A percentile compares a stretch with the other conserved stretches of the same genome.
Evolutionary conservation across 441 rosid genomes (phyloP).

Genomic region (Breynia disticha): DNA sequence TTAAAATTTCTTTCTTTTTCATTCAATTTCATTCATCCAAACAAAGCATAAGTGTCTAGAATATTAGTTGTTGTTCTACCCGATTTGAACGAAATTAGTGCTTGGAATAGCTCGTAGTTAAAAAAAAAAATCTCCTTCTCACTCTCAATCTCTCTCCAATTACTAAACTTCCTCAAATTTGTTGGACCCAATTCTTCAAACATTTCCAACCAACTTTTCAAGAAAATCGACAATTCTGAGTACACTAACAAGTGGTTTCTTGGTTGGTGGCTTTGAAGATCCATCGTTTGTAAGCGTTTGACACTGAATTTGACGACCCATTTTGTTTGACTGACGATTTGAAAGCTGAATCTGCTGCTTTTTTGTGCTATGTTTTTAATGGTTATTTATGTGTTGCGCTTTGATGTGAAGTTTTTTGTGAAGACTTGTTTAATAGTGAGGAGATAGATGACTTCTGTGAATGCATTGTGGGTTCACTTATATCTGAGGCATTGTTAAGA

Average conservation of each 20-base stretch:
- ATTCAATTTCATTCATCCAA: no score
- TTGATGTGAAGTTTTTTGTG: slow-evolving; percentile 8
- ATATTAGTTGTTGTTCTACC: no score
- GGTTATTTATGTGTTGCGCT: slow-evolving; percentile 3
- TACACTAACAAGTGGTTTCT: neutral
- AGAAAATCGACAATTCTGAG: neutral
- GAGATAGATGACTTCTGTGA: slow-evolving; percentile 4
- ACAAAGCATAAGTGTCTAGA: no score
- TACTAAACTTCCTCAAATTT: no score
- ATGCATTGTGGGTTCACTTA: slow-evolving; percentile 9
- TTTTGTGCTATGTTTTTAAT: neutral
- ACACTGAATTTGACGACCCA: slow-evolving; percentile 10
- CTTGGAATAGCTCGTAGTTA: no score
- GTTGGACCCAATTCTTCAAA: no score
- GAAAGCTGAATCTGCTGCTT: slow-evolving; percentile 5
- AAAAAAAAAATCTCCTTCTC: no score
- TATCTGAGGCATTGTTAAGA: slow-evolving; percentile 7
- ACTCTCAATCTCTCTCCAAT: no score
- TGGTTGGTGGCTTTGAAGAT: slow-evolving; percentile 13
- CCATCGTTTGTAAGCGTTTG: slow-evolving; percentile 15
- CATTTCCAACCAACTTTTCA: neutral
- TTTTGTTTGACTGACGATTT: slow-evolving; percentile 14
- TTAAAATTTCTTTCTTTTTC: no score
- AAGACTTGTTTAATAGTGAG: neutral
- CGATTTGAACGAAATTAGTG: no score